phyloP scores from a whole-genome alignment of 192 early-diverging fungal genomes.

The Ramicandelaber brevisporus region DNA sequence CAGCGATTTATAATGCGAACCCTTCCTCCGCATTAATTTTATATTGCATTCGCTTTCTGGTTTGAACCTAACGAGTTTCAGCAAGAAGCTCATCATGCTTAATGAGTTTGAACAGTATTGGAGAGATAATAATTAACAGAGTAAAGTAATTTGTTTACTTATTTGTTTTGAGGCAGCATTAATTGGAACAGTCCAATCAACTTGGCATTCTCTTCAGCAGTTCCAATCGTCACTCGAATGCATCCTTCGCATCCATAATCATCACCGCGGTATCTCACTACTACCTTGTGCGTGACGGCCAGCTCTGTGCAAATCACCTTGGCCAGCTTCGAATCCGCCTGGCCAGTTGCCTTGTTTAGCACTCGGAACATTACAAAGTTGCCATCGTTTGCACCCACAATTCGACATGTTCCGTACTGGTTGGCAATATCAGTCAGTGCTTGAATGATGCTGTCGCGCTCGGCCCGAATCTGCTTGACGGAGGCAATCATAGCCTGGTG shows the following conservation, averaged over 20 bases:
- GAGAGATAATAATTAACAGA: too few species aligned
- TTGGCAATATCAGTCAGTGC: too few species aligned
- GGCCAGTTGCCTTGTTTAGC: slow-evolving; percentile 24
- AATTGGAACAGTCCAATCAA: slow-evolving; percentile 34
- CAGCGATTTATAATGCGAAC: too few species aligned
- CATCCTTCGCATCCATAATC: slow-evolving; percentile 87
- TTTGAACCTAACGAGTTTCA: too few species aligned
- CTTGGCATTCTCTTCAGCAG: slow-evolving; percentile 45
- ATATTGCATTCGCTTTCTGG: slow-evolving; percentile 2
- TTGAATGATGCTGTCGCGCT: too few species aligned
- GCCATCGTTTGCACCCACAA: slow-evolving; percentile 72
- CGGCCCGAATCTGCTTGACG: slow-evolving; percentile 37
- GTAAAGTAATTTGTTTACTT: too few species aligned
- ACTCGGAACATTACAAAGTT: slow-evolving; percentile 89
- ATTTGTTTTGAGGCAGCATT: too few species aligned
- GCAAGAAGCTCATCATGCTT: too few species aligned
- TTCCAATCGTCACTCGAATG: slow-evolving; percentile 85
- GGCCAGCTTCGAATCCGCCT: slow-evolving; percentile 46
- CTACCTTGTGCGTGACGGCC: slow-evolving; percentile 64
- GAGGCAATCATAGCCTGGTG: slow-evolving; percentile 29
- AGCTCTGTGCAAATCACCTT: slow-evolving; percentile 48
- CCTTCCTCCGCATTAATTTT: too few species aligned
- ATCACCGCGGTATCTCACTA: slow-evolving; percentile 80
- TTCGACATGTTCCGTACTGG: slow-evolving; percentile 26
- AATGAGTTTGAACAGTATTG: too few species aligned